Evolutionary conservation across 768 basidiomycete species (phyloP).

Genomic region (Phlegmacium glaucopus): DNA sequence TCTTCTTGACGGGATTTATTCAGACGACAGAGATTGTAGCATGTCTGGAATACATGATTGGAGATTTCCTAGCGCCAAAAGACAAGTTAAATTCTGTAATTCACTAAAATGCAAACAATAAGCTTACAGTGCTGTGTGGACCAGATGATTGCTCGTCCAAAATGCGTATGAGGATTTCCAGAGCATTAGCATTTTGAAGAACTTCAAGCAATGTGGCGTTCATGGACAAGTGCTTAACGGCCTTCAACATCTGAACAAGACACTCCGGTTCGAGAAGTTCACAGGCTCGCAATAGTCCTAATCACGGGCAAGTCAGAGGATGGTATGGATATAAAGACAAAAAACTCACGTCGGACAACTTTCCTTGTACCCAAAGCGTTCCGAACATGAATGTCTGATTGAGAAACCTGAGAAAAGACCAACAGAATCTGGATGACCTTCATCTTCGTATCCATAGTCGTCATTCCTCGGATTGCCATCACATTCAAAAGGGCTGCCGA

Average conservation of each 20-base stretch:
- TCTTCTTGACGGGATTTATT: slow-evolving; percentile 96
- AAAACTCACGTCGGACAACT: slow-evolving; percentile 78
- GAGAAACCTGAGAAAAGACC: slow-evolving; percentile 95
- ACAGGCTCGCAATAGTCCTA: slow-evolving; percentile 86
- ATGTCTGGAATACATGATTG: slow-evolving; percentile 96
- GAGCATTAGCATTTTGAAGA: slow-evolving; percentile 92
- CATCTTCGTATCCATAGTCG: slow-evolving; percentile 72
- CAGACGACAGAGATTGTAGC: slow-evolving; percentile 93
- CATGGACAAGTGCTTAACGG: slow-evolving; percentile 96
- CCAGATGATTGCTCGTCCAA: slow-evolving; percentile 79
- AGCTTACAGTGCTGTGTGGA: slow-evolving; percentile 71
- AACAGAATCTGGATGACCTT: slow-evolving; percentile 87
- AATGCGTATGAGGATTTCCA: slow-evolving; percentile 85
- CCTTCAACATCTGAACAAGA: slow-evolving; percentile 86
- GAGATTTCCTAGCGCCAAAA: slow-evolving; percentile 76
- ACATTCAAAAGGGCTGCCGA: slow-evolving; percentile 88
- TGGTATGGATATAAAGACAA: not conserved
- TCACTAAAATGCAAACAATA: not conserved
- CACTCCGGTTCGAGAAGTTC: slow-evolving; percentile 85
- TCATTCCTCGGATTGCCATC: slow-evolving; percentile 66
- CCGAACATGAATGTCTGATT: slow-evolving; percentile 89
- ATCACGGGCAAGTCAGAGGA: too few species aligned
- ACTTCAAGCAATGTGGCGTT: slow-evolving; percentile 87
- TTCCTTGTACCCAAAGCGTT: slow-evolving; percentile 90
- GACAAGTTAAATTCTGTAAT: slow-evolving; percentile 1